Evolutionary conservation across 805 yeast genomes (phyloP).

Genomic region (Metschnikowia koreensis): DNA sequence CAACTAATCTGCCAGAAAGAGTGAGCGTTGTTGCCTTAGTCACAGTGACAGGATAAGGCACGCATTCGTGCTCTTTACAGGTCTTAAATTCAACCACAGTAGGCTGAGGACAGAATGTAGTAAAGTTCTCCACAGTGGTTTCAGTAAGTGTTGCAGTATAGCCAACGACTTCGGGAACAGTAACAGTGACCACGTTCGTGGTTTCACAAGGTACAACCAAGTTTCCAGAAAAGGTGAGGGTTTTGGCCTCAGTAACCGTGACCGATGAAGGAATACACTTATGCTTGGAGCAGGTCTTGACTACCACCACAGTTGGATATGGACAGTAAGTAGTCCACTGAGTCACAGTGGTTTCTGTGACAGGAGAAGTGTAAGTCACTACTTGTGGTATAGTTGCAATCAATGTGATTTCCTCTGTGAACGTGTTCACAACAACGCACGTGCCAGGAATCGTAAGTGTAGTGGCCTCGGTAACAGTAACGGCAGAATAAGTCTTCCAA

Average conservation of each 20-base stretch:
- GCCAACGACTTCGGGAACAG: not conserved
- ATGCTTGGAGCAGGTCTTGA: slow-evolving; percentile 31
- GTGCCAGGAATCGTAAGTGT: slow-evolving; percentile 35
- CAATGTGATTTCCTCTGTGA: slow-evolving; percentile 4
- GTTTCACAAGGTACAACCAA: slow-evolving; percentile 27
- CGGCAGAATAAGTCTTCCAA: slow-evolving; percentile 24
- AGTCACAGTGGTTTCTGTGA: slow-evolving; percentile 30
- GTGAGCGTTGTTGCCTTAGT: slow-evolving; percentile 30
- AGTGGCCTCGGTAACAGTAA: slow-evolving; percentile 31
- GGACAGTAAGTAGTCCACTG: slow-evolving; percentile 41
- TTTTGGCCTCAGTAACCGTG: slow-evolving; percentile 31
- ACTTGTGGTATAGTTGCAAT: not conserved
- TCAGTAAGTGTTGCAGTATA: not conserved
- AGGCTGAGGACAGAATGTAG: slow-evolving; percentile 36
- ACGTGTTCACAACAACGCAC: slow-evolving; percentile 24
- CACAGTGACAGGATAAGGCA: slow-evolving; percentile 25
- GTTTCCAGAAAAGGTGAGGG: slow-evolving; percentile 33
- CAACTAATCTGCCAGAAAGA: slow-evolving; percentile 29
- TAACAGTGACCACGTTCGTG: slow-evolving; percentile 3
- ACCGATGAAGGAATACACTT: slow-evolving; percentile 25
- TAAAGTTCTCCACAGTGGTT: slow-evolving; percentile 29
- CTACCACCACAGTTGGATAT: slow-evolving; percentile 29
- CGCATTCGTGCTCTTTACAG: slow-evolving; percentile 28
- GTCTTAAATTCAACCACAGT: slow-evolving; percentile 34
- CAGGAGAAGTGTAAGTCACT: slow-evolving; percentile 18